Base-by-base conservation (phyloP, 2,329 filamentous ascomycete genomes). In the Zymoseptoria brevis region DNA sequence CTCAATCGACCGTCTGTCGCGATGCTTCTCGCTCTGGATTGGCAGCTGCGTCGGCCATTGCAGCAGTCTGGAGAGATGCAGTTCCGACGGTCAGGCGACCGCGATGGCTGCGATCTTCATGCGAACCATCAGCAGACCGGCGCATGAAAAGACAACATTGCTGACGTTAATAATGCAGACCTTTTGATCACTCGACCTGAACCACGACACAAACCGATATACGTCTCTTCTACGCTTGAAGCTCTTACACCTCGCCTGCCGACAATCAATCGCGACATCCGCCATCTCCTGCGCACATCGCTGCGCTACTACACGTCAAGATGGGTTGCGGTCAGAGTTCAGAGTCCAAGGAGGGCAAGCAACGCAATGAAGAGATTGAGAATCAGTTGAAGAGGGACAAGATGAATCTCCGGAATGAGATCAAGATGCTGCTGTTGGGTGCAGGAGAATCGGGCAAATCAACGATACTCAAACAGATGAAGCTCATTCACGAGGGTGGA, bases 281-380 rank as follows among this genome's bases (percentile, higher is more conserved):
- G 11, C 35, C 11, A 19, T 55, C 41, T 57, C 56, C 53, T 59
- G 57, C 58, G 58, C 61, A 53, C 56, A 45, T 48, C 50, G 59
- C 53, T 56, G 59, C 60, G 59, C 58, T 50, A 26, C 54, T 51
- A 56, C 57, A 76, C 78, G 80, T 75, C 87, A 91, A 82, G 72
- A 99, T 99, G 94, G 94, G 94, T 86, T 99, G 94, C 78, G 93
- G 93, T 80, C 96, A 96, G 90, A 97, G 93, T 77, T 96, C 94
- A 75, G 94, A 97, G 82, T 94, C 97, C 81, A 96, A 96, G 88
- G 94, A 97, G 91, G 93, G 94, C 80, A 97, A 96, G 89, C 90
- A 91, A 82, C 88, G 94, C 71, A 97, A 99, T 76, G 94, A 99
- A 84, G 93, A 97, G 86, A 99, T 99, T 74, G 94, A 99, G 80